Evolutionary conservation across 179 eudicot species (phyloP).

Genomic region (Sideroxylon spinosum): DNA sequence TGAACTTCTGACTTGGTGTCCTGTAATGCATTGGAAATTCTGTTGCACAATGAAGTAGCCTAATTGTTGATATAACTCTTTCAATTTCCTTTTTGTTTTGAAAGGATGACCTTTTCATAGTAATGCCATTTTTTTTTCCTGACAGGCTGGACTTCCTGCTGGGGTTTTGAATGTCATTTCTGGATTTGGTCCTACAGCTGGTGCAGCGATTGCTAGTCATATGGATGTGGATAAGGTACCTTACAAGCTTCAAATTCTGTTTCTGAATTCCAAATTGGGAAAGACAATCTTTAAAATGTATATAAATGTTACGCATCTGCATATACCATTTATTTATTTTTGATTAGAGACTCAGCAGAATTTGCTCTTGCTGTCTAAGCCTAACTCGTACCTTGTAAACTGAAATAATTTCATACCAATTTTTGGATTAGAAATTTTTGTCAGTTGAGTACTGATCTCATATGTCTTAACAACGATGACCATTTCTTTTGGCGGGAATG

Average conservation of each 20-base stretch:
- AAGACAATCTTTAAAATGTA: neutral
- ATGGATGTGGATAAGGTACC: slow-evolving; percentile 31
- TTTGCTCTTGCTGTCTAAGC: neutral
- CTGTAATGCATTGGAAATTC: neutral
- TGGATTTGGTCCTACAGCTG: slow-evolving; percentile 28
- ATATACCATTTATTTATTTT: neutral
- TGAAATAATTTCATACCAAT: neutral
- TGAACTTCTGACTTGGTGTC: neutral
- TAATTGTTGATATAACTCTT: neutral
- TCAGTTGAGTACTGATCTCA: too few species aligned
- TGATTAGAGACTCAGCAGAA: neutral
- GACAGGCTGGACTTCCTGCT: slow-evolving; percentile 31
- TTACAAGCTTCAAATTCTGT: neutral
- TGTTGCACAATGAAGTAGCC: neutral
- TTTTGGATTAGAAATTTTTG: too few species aligned
- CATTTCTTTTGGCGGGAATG: too few species aligned
- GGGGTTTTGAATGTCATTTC: slow-evolving; percentile 31
- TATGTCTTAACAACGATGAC: too few species aligned
- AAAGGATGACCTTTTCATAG: neutral
- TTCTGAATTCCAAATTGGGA: neutral
- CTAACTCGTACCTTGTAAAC: neutral
- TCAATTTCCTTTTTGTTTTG: neutral
- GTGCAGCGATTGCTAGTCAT: slow-evolving; percentile 30
- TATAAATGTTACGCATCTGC: neutral
- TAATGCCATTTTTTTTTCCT: neutral